Evolutionary conservation across 495 filamentous ascomycete genomes (phyloP).

Genomic region (Hypoxylon perforatum): DNA sequence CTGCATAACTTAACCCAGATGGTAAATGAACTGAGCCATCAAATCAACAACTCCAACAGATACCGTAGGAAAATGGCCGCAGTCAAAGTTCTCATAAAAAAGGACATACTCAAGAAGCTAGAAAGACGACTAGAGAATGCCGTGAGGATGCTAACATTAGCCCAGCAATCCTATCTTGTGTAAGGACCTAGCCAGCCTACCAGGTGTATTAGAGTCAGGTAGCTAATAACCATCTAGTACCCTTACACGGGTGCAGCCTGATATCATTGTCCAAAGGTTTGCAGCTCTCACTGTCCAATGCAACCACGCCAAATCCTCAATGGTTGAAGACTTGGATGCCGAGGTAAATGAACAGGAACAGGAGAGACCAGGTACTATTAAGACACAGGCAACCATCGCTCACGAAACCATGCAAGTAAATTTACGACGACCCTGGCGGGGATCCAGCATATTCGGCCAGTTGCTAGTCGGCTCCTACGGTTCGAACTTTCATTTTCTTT

Average conservation of each 20-base stretch:
- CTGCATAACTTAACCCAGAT: constrained; percentile 28
- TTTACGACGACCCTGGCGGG: neutral
- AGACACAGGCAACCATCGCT: neutral
- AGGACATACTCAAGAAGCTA: constrained; percentile 35
- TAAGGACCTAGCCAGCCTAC: constrained; percentile 26
- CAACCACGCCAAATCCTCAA: neutral
- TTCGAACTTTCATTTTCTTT: neutral
- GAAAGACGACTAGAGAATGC: constrained; percentile 39
- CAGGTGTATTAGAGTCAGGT: neutral
- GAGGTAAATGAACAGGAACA: neutral
- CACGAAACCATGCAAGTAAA: neutral
- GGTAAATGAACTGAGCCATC: constrained; percentile 34
- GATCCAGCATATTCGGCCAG: constrained; percentile 8
- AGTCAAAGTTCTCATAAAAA: constrained; percentile 44
- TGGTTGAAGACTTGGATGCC: neutral
- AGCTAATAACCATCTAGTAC: constrained; percentile 25
- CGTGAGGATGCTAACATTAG: constrained; percentile 28
- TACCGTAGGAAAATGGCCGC: constrained; percentile 32
- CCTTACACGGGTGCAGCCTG: constrained; percentile 34
- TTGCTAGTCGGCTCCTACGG: constrained; percentile 1
- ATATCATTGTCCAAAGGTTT: constrained; percentile 39
- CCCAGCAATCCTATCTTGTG: constrained; percentile 41
- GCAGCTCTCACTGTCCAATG: neutral
- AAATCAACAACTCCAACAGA: constrained; percentile 29
- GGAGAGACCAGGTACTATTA: neutral